Evolutionary conservation across 2,329 filamentous ascomycete genomes (phyloP).

Genomic region (Xylogone sp.): DNA sequence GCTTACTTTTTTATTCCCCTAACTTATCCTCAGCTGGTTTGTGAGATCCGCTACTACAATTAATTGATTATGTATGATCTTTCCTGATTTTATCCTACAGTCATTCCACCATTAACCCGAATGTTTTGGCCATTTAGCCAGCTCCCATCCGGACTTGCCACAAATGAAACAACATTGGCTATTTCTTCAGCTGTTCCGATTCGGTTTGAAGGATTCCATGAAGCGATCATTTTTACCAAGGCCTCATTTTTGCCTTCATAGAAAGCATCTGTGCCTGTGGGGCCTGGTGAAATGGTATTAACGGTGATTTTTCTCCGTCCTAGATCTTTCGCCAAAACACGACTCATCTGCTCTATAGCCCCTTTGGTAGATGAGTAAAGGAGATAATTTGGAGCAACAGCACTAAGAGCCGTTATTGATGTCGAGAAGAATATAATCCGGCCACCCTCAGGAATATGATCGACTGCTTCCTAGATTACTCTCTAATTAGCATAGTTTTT

Average conservation of each 20-base stretch:
- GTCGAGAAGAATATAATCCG: slow-evolving; percentile 47
- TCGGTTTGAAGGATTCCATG: slow-evolving; percentile 33
- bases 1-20: too few species aligned
- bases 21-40: too few species aligned
- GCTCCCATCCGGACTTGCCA: slow-evolving; percentile 26
- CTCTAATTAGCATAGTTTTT: neutral
- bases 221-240: slow-evolving; percentile 29
- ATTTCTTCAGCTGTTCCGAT: slow-evolving; percentile 42
- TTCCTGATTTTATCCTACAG: neutral
- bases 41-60: too few species aligned
- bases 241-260: slow-evolving; percentile 34
- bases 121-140: slow-evolving; percentile 41
- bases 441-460: slow-evolving; percentile 41
- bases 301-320: slow-evolving; percentile 38
- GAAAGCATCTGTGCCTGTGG: slow-evolving; percentile 44
- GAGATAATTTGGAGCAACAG: slow-evolving; percentile 33
- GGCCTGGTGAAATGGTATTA: slow-evolving; percentile 44
- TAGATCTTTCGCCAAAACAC: slow-evolving; percentile 43
- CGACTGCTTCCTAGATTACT: slow-evolving; percentile 34
- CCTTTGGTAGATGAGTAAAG: slow-evolving; percentile 44
- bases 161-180: slow-evolving; percentile 34
- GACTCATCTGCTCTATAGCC: slow-evolving; percentile 45
- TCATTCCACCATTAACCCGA: slow-evolving; percentile 35
- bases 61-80: too few species aligned
- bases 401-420: slow-evolving; percentile 25